These are phyloP conservation scores for Trifolium repens DNA, from an alignment of 306 rosid species.

Conservation along the genomic window DNA sequence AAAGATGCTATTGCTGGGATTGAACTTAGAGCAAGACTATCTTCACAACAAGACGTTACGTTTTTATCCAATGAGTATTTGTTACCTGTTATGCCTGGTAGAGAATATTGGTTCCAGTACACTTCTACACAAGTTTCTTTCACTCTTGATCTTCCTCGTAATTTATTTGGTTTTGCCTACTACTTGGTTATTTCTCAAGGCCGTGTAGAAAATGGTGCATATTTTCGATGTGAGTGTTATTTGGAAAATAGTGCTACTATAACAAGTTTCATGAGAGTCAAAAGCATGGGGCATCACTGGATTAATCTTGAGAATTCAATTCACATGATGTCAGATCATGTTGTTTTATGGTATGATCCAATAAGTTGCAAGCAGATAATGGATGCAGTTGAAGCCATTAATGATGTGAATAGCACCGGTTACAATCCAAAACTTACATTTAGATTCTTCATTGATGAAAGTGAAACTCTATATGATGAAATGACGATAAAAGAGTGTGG, in stretches of 20 bases:
- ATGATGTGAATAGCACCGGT: neutral
- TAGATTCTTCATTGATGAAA: conserved; percentile 14
- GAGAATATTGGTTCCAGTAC: neutral
- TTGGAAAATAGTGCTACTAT: neutral
- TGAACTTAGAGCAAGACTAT: neutral
- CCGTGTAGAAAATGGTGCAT: accelerated
- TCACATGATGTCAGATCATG: neutral
- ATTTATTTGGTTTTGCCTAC: conserved; percentile 15
- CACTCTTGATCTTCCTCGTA: neutral
- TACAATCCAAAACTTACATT: conserved; percentile 16
- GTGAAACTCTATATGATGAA: neutral
- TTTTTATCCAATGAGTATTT: neutral
- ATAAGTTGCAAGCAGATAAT: neutral
- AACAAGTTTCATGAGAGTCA: neutral
- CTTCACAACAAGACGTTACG: neutral
- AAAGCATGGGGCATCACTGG: no score
- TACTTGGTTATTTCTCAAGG: conserved; percentile 28
- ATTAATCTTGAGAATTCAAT: neutral
- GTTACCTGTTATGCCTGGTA: neutral
- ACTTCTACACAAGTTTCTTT: neutral
- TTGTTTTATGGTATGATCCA: conserved; percentile 18
- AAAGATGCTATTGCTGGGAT: neutral
- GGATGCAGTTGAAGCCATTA: neutral
- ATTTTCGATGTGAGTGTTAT: conserved; percentile 31
- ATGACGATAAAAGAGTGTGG: neutral